phyloP scores from a whole-genome alignment of 176 grass and related monocot genomes.

The Aegilops longissima region DNA sequence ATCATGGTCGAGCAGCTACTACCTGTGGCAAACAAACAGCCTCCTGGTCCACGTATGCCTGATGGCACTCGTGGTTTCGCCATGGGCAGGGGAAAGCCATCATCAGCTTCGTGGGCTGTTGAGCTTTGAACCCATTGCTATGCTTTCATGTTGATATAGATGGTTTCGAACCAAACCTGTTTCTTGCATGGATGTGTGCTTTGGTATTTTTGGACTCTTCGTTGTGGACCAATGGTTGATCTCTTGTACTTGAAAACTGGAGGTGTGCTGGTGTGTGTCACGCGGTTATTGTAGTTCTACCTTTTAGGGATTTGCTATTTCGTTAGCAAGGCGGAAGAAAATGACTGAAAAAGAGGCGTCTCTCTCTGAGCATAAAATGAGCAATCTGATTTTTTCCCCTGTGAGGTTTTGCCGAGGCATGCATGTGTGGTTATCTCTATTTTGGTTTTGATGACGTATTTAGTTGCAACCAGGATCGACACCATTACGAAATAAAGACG shows the following conservation, averaged over 20 bases:
- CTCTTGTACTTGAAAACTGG: neutral
- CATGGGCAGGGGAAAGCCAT: slow-evolving; percentile 72
- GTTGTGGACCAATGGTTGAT: neutral
- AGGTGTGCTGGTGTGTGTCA: neutral
- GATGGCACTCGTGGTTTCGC: slow-evolving; percentile 87
- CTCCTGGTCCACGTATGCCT: slow-evolving; percentile 85
- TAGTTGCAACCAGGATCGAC: too few species aligned
- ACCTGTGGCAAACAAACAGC: slow-evolving; percentile 55
- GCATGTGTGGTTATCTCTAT: too few species aligned
- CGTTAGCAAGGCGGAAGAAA: too few species aligned
- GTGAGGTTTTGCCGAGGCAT: too few species aligned
- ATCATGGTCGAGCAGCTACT: slow-evolving; percentile 40
- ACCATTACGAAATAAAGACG: too few species aligned
- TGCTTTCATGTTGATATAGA: slow-evolving; percentile 11
- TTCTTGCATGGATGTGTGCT: neutral
- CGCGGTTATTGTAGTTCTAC: neutral
- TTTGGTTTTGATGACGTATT: too few species aligned
- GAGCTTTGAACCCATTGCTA: slow-evolving; percentile 5
- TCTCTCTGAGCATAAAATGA: too few species aligned
- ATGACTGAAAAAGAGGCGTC: too few species aligned
- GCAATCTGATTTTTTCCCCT: too few species aligned
- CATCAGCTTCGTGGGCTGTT: neutral
- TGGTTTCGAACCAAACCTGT: neutral
- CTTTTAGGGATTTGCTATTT: too few species aligned
- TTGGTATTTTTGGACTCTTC: neutral